These are phyloP conservation scores for Nicotiana attenuata DNA, from an alignment of 257 asterid genomes.

Conservation along the genomic window DNA sequence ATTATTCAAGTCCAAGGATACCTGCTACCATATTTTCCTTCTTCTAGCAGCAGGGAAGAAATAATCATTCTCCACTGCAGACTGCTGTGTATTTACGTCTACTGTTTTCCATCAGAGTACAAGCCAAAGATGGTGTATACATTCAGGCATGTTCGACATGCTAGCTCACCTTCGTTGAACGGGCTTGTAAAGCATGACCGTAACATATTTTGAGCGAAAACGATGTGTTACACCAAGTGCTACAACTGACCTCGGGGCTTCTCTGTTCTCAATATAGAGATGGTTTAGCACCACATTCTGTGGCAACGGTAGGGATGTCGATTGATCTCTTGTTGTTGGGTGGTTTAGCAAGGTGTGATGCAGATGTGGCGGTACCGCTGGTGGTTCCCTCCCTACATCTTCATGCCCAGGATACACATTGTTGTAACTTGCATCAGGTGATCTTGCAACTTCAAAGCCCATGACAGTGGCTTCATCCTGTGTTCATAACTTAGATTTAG, in stretches of 20 bases:
- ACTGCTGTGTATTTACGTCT: conserved; percentile 4
- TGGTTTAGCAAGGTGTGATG: conserved; percentile 65
- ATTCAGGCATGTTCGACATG: not conserved
- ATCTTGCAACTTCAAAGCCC: conserved; percentile 77
- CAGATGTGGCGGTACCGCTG: conserved; percentile 64
- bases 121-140: not conserved
- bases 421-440: conserved; percentile 85
- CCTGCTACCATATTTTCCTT: conserved; percentile 1
- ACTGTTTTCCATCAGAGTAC: not conserved
- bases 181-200: conserved; percentile 88
- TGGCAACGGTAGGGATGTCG: conserved; percentile 54
- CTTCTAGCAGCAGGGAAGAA: not conserved
- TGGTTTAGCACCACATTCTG: conserved; percentile 75
- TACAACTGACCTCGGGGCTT: conserved; percentile 63
- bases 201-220: conserved; percentile 78
- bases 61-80: not conserved
- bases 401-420: conserved; percentile 56
- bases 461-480: conserved; percentile 74
- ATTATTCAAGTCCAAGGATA: not conserved
- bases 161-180: conserved; percentile 62
- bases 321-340: conserved; percentile 35
- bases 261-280: conserved; percentile 82
- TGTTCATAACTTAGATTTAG: not conserved
- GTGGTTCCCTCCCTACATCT: conserved; percentile 82
- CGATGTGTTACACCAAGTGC: conserved; percentile 87